Base-by-base conservation (phyloP, 805 yeast genomes). In the Ogataea parapolymorpha region DNA sequence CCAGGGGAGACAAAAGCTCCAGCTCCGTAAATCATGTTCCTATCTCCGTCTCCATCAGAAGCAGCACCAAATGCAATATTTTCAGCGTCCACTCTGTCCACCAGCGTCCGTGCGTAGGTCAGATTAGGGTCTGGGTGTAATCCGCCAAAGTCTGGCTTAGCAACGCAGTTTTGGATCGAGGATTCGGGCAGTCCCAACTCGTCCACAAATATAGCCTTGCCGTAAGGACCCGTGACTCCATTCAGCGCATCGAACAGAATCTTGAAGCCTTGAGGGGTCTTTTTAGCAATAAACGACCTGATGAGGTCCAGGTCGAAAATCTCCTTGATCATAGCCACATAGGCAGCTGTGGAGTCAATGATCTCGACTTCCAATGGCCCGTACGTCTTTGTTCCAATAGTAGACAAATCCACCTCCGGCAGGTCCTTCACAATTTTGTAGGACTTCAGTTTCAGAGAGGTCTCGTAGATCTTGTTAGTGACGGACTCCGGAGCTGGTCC, bases 1-100 rank as follows among this genome's bases (percentile, higher is more conserved):
- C 99, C 98, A 7, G 99, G 99, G 1, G 97, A 89, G 11, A 91
- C 98, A 65, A 91, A 91, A 2, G 97, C 77, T 34, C 84, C 84
- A 29, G 87, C 88, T 45, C 99, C 99, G 64, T 93, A 93, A 58
- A 91, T 91, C 99, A 91, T 91, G 65, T 91, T 91, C 69, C 99
- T 80, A 62, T 91, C 99, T 64, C 99, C 99, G 56, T 91, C 99
- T 65, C 99, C 99, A 61, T 88, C 99, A n/a, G 95, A 85, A 7
- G 98, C 98, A 27, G 98, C 98, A 49, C 99, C 99, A 62, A 91
- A 91, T 6, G 91, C 85, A 51, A 90, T 85, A 44, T 79, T 68
- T 44, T 85, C 85, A 15, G 65, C 59, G 58, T 93, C 97, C n/a
- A 91, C 99, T 49, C 75, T 75, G 25, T 78, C 83, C 15, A 91